Base-by-base conservation (phyloP, 768 basidiomycete genomes). In the Naganishia friedmannii region DNA sequence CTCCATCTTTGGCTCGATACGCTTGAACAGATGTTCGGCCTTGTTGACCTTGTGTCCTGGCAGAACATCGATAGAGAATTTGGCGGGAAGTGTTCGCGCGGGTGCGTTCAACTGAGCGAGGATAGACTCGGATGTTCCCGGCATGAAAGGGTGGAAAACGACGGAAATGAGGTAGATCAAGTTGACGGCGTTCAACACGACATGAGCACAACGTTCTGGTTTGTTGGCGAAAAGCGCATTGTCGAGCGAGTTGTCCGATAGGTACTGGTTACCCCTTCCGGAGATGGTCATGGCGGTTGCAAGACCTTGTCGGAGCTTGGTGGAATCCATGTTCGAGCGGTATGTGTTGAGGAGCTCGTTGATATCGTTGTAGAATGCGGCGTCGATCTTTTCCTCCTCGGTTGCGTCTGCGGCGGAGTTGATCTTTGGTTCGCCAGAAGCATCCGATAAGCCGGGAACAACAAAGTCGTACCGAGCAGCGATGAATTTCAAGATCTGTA, bases 81-180 rank as follows among this genome's bases (percentile, higher is more conserved):
- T 84, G 84, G 68, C 85, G 0, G 95, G 91, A 2, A 95, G 88
- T 10, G 85, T 83, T 37, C 95, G 88, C 5, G 89, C 85, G 0
- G 93, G 93, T 0, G 93, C 93, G 77, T 96, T 92, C 73, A 98
- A 86, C 77, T 99, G 96, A 23, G 80, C 76, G 66, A 95, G 85
- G 73, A 99, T 93, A 2, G 88, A 84, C 29, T 86, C 87, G 42
- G 90, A 88, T 0, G 91, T 95, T 15, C 88, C 85, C 48, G 96
- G 96, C 93, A 99, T 97, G 88, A 92, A 99, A 0, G 96, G 95
- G 78, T 93, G 89, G 73, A 92, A 82, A 74, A 96, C 84, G 32
- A 88, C 89, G 15, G 92, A 90, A 68, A 99, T 85, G 45, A 88
- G 83, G 79, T 96, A 98, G 79, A 98, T 95, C 74, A 99, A 83